phyloP scores from a whole-genome alignment of 1,284 basidiomycete genomes.

The Malassezia sympodialis region DNA sequence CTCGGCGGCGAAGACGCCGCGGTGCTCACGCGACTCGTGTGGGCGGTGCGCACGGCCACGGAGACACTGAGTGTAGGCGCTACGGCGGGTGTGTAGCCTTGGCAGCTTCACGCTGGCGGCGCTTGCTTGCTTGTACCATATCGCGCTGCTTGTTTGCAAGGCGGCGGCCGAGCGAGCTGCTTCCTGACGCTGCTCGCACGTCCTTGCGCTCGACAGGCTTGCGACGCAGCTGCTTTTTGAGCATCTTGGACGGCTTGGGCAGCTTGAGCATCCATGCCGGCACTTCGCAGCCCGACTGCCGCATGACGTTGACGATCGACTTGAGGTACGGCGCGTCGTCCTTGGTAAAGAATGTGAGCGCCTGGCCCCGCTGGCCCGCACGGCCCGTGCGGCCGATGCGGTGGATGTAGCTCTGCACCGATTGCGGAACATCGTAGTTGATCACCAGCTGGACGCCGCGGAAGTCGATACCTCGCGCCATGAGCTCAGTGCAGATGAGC shows the following conservation, averaged over 20 bases:
- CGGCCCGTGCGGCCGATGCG: slow-evolving; percentile 91
- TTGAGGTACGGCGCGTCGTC: slow-evolving; percentile 85
- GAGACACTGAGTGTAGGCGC: slow-evolving; percentile 20
- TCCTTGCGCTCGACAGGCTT: slow-evolving; percentile 57
- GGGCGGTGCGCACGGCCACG: slow-evolving; percentile 7
- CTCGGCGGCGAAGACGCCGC: slow-evolving; percentile 9
- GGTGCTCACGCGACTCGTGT: slow-evolving; percentile 6
- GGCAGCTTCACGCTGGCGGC: slow-evolving; percentile 18
- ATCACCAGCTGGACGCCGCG: slow-evolving; percentile 81
- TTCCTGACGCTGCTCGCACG: slow-evolving; percentile 32
- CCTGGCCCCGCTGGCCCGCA: slow-evolving; percentile 78
- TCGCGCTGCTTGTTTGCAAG: slow-evolving; percentile 28
- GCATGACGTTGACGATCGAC: slow-evolving; percentile 88
- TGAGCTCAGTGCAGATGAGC: slow-evolving; percentile 44
- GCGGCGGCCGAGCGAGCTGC: slow-evolving; percentile 25
- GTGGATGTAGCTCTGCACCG: slow-evolving; percentile 84
- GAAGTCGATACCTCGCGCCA: slow-evolving; percentile 93
- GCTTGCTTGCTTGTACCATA: slow-evolving; percentile 38
- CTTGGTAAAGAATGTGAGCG: slow-evolving; percentile 88
- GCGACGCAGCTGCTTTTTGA: slow-evolving; percentile 71
- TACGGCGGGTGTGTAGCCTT: neutral
- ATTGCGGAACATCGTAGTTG: slow-evolving; percentile 58
- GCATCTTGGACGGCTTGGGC: slow-evolving; percentile 77
- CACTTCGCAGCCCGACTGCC: slow-evolving; percentile 62
- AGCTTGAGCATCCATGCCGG: slow-evolving; percentile 43